Conservation (phyloP, 1,284 basidiomycete genomes). For the Naganishia sp. region DNA sequence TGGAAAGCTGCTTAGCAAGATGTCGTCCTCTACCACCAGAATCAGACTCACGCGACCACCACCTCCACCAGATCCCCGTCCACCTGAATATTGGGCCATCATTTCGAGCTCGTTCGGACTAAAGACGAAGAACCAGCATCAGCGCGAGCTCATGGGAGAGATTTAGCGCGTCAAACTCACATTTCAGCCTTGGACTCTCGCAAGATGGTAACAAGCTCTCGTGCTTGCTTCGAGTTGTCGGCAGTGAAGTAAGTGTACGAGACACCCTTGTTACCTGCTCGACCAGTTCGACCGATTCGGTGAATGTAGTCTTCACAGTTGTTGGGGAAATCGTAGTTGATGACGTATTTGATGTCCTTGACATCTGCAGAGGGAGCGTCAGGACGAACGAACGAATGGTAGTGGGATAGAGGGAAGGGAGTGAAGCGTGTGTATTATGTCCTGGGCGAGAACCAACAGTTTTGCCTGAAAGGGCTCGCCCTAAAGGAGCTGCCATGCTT, state of each 20-base stretch:
- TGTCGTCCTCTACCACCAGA: too few species aligned
- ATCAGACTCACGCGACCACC: conserved; percentile 44
- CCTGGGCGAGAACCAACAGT: too few species aligned
- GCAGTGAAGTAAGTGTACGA: conserved; percentile 94
- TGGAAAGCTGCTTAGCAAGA: too few species aligned
- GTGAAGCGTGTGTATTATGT: too few species aligned
- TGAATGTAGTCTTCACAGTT: conserved; percentile 74
- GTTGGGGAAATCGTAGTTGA: conserved; percentile 71
- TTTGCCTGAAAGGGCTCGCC: too few species aligned
- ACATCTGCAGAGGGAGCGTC: conserved; percentile 42
- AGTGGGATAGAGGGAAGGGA: too few species aligned
- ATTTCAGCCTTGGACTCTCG: conserved; percentile 86
- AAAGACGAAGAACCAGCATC: not conserved
- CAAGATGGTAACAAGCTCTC: conserved; percentile 85
- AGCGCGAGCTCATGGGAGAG: not conserved
- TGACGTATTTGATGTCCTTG: conserved; percentile 52
- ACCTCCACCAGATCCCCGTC: conserved; percentile 48
- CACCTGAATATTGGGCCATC: conserved; percentile 82
- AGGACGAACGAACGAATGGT: too few species aligned
- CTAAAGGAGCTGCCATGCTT: too few species aligned
- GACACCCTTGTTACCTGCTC: conserved; percentile 58
- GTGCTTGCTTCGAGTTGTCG: conserved; percentile 90
- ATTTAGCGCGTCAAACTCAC: conserved; percentile 6
- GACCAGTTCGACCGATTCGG: conserved; percentile 62
- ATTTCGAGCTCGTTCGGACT: conserved; percentile 83